A percentile compares a stretch with the other conserved stretches of the same genome.
phyloP scores from a whole-genome alignment of 192 early-diverging fungal genomes.

The Funneliformis mosseae region DNA sequence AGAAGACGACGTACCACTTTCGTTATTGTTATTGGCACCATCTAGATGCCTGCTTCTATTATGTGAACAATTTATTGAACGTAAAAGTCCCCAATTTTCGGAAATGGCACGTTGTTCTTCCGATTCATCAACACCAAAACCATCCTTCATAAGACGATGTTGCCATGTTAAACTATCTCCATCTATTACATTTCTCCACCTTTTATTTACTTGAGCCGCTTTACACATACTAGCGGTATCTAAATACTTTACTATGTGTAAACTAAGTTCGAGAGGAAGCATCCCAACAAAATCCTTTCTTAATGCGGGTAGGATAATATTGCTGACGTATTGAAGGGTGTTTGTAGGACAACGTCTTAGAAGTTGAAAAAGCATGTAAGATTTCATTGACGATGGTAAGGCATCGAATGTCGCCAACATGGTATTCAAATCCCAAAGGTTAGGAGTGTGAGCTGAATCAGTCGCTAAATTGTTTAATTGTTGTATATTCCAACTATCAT shows the following conservation, averaged over 20 bases:
- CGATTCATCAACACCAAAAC: slow-evolving; percentile 44
- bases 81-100: slow-evolving; percentile 40
- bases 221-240: slow-evolving; percentile 79
- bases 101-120: slow-evolving; percentile 45
- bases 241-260: slow-evolving; percentile 82
- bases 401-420: slow-evolving; percentile 81
- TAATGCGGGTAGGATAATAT: slow-evolving; percentile 85
- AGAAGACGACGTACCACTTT: slow-evolving; percentile 27
- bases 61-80: slow-evolving; percentile 20
- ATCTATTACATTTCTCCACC: slow-evolving; percentile 81
- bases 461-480: slow-evolving; percentile 18
- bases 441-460: slow-evolving; percentile 41
- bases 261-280: slow-evolving; percentile 68
- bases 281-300: slow-evolving; percentile 88
- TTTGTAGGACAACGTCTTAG: slow-evolving; percentile 78
- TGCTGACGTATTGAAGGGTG: slow-evolving; percentile 89
- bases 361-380: slow-evolving; percentile 87
- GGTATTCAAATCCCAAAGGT: slow-evolving; percentile 45
- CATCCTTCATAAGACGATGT: slow-evolving; percentile 47
- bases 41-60: slow-evolving; percentile 10
- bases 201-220: slow-evolving; percentile 77
- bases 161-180: slow-evolving; percentile 62
- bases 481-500: slow-evolving; percentile 40
- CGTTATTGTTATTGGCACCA: slow-evolving; percentile 3
- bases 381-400: slow-evolving; percentile 74